Conservation (phyloP, 1,284 basidiomycete genomes). For the Papiliotrema terrestris region DNA sequence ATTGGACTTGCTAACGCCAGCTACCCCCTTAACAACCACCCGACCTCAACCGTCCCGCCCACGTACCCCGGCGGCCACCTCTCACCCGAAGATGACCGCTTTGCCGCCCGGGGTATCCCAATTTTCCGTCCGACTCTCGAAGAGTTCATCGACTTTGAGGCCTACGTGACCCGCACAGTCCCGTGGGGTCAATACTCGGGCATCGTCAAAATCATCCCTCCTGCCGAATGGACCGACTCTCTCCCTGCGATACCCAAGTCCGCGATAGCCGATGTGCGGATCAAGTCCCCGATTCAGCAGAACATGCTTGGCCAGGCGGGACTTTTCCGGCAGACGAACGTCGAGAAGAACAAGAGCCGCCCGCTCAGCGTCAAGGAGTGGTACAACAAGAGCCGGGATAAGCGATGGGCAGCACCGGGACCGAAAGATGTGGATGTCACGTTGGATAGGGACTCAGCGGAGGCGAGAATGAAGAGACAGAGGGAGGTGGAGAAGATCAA, state of each 20-base stretch:
- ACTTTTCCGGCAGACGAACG: slow-evolving; percentile 83
- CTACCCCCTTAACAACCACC: slow-evolving; percentile 5
- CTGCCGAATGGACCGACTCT: slow-evolving; percentile 77
- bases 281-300: slow-evolving; percentile 86
- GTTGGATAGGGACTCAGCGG: slow-evolving; percentile 34
- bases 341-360: slow-evolving; percentile 70
- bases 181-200: slow-evolving; percentile 83
- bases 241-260: slow-evolving; percentile 66
- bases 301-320: slow-evolving; percentile 81
- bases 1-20: neutral
- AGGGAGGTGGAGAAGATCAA: slow-evolving; percentile 15
- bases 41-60: neutral
- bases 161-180: slow-evolving; percentile 77
- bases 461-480: slow-evolving; percentile 28
- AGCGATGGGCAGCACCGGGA: slow-evolving; percentile 33
- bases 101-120: slow-evolving; percentile 83
- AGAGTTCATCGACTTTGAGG: slow-evolving; percentile 83
- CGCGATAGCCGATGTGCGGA: slow-evolving; percentile 62
- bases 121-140: slow-evolving; percentile 88
- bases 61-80: slow-evolving; percentile 20
- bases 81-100: slow-evolving; percentile 72
- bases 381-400: slow-evolving; percentile 65
- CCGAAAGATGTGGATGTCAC: slow-evolving; percentile 35
- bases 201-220: slow-evolving; percentile 90
- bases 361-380: slow-evolving; percentile 79